Conservation (phyloP, 345 rosid species). For the Theobroma cacao region DNA sequence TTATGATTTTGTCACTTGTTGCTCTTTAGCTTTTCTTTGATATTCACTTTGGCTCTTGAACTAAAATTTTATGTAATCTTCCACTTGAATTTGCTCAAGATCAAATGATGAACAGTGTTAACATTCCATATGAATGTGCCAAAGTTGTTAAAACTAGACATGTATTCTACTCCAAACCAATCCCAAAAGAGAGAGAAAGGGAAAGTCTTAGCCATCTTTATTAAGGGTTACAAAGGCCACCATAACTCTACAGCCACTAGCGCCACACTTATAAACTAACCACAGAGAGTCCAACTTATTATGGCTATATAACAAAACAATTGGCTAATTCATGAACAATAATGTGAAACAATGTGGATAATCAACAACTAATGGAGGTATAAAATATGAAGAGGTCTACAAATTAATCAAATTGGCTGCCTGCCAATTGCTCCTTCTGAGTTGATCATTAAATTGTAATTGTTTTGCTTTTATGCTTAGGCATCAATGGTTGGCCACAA, state of each 20-base stretch:
- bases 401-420: background rate
- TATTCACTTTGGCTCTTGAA: constrained; percentile 1
- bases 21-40: background rate
- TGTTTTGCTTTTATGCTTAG: constrained; percentile 33
- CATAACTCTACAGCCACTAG: background rate
- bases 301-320: background rate
- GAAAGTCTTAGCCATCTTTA: background rate
- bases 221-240: background rate
- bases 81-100: background rate
- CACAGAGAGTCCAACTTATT: background rate
- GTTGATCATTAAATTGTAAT: background rate
- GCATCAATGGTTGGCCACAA: constrained; percentile 98
- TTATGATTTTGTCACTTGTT: background rate
- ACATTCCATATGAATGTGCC: background rate
- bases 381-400: background rate
- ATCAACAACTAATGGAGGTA: background rate
- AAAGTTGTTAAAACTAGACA: background rate
- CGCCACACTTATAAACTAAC: background rate
- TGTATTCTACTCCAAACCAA: background rate
- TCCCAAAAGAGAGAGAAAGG: background rate
- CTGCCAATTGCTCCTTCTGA: background rate
- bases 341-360: background rate
- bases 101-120: background rate
- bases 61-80: background rate
- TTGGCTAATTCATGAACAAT: background rate